A percentile compares a stretch with the other conserved stretches of the same genome.
Evolutionary conservation across 2,329 filamentous ascomycete genomes (phyloP).

Genomic region (Monosporascus sp.): DNA sequence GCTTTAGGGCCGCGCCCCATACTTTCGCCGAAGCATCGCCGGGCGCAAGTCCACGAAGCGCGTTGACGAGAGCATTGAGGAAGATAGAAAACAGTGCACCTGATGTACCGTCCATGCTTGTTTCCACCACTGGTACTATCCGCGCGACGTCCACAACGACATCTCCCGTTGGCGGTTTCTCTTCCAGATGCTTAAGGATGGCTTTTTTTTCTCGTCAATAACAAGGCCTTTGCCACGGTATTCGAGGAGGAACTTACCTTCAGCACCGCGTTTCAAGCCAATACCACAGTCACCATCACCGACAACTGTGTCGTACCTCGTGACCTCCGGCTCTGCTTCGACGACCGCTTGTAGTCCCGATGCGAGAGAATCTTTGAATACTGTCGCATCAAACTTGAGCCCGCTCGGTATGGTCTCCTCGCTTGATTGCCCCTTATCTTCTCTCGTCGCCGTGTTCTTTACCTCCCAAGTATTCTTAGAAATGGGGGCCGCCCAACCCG

Average conservation of each 20-base stretch:
- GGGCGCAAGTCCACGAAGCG: slow-evolving; percentile 39
- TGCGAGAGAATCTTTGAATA: slow-evolving; percentile 47
- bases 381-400: slow-evolving; percentile 46
- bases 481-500: slow-evolving; percentile 64
- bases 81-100: slow-evolving; percentile 72
- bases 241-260: slow-evolving; percentile 44
- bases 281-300: slow-evolving; percentile 90
- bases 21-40: slow-evolving; percentile 35
- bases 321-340: slow-evolving; percentile 64
- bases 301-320: slow-evolving; percentile 72
- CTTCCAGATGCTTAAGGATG: slow-evolving; percentile 44
- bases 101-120: slow-evolving; percentile 56
- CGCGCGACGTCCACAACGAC: slow-evolving; percentile 46
- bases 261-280: slow-evolving; percentile 79
- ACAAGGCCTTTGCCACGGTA: background rate
- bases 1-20: slow-evolving; percentile 62
- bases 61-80: slow-evolving; percentile 75
- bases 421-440: slow-evolving; percentile 28
- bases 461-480: slow-evolving; percentile 58
- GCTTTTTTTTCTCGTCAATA: slow-evolving; percentile 29
- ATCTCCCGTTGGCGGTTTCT: slow-evolving; percentile 43
- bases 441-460: slow-evolving; percentile 42
- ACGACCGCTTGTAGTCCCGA: slow-evolving; percentile 58
- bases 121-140: slow-evolving; percentile 52
- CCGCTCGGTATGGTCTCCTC: slow-evolving; percentile 37